A percentile compares a stretch with the other conserved stretches of the same genome.
phyloP scores from a whole-genome alignment of 2,329 filamentous ascomycete genomes.

The Colletotrichum paranaense region DNA sequence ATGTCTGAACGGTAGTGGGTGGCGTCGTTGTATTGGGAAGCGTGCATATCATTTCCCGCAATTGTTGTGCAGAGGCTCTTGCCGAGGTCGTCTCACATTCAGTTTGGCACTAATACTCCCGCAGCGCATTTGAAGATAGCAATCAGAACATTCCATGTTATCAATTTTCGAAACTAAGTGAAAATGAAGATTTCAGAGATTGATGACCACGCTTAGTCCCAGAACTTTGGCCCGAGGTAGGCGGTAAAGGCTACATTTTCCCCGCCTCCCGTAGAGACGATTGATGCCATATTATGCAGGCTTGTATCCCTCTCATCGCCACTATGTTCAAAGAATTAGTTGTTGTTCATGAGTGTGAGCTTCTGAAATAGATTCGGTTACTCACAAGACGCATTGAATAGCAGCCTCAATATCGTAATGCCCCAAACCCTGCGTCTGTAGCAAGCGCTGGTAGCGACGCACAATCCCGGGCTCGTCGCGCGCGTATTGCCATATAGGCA shows the following conservation, averaged over 20 bases:
- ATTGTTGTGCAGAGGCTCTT: too few species aligned
- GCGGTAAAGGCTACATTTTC: neutral
- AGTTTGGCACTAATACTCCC: too few species aligned
- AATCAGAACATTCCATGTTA: too few species aligned
- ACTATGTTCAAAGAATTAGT: neutral
- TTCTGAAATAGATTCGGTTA: neutral
- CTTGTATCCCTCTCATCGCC: neutral
- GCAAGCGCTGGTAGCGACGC: slow-evolving; percentile 4
- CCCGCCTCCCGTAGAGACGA: neutral
- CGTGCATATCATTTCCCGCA: too few species aligned
- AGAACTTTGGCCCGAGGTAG: neutral
- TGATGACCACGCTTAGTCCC: neutral
- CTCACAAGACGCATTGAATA: neutral
- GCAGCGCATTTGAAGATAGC: too few species aligned
- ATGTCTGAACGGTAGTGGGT: too few species aligned
- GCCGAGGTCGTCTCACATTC: too few species aligned
- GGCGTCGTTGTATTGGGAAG: too few species aligned
- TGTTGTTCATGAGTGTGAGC: neutral
- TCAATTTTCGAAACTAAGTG: too few species aligned
- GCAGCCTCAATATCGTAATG: neutral
- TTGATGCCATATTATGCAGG: neutral
- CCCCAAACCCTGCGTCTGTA: slow-evolving; percentile 7
- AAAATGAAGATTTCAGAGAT: too few species aligned
- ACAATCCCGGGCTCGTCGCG: slow-evolving; percentile 11
- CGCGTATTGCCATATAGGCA: slow-evolving; percentile 35